These are phyloP conservation scores for Exophiala sp. DNA, from an alignment of 2,329 filamentous ascomycete species.

Conservation along the genomic window DNA sequence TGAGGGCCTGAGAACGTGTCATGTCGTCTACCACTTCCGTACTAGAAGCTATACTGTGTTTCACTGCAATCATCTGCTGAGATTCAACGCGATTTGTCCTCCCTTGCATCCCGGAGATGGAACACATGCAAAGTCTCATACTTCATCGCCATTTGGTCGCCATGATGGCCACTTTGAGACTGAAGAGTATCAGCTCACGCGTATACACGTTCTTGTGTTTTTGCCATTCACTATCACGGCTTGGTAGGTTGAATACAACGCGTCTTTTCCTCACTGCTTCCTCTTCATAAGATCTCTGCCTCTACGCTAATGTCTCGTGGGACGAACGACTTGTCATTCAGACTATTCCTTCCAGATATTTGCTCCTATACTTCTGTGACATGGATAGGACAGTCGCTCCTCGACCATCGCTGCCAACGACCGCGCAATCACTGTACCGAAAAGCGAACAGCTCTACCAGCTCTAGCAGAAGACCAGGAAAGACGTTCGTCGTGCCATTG, in stretches of 20 bases:
- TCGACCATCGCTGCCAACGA: neutral
- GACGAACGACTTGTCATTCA: too few species aligned
- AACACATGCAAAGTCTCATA: too few species aligned
- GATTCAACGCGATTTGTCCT: constrained; percentile 11
- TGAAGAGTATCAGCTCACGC: neutral
- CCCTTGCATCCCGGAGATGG: constrained; percentile 11
- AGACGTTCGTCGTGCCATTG: constrained; percentile 19
- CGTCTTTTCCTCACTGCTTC: too few species aligned
- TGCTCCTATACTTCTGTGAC: too few species aligned
- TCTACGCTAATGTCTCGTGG: too few species aligned
- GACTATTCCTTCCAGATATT: too few species aligned
- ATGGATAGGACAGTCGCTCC: too few species aligned
- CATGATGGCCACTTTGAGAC: constrained; percentile 3
- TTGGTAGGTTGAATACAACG: too few species aligned
- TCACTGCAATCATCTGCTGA: constrained; percentile 12
- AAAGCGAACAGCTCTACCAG: neutral
- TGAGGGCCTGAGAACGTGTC: constrained; percentile 12
- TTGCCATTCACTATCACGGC: too few species aligned
- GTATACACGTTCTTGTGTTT: too few species aligned
- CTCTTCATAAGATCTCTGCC: too few species aligned
- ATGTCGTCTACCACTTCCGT: neutral
- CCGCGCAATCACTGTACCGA: constrained; percentile 8
- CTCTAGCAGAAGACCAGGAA: constrained; percentile 8
- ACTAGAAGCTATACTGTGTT: constrained; percentile 14
- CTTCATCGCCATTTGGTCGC: neutral